Evolutionary conservation across 2,329 filamentous ascomycete genomes (phyloP), one percentile per base, ranked within the genome.

Genomic region (Aspergillus carbonarius): DNA sequence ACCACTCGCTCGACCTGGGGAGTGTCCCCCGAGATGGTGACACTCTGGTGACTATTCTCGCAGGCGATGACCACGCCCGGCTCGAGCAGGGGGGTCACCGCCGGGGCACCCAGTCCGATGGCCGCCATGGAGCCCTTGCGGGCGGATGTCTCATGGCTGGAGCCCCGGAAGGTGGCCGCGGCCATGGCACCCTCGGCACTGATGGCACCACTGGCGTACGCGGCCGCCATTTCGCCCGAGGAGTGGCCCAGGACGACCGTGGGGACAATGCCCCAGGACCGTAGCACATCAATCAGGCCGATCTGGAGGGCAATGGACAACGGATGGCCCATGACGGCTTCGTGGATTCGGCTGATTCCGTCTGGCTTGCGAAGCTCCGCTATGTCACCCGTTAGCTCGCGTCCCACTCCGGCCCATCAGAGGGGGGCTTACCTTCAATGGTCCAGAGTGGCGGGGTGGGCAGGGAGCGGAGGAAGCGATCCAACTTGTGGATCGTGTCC

Each of bases 231-330:
- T 51, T 72, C 69, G 1, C 70, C 68, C 18, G 58, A 62, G 0
- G 65, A 70, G 50, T 73, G 68, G 4, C 68, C 66, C 1, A 63
- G 30, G 9, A 71, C 69, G 8, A 48, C 60, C 4, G 15, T 23
- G 7, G 68, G 62, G 7, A 25, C 39, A 15, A 72, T 23, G 10
- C 57, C 57, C 58, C 61, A 66, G 5, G 55, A 47, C 1, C 12
- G 9, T 1, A 73, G 60, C 6, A 70, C 27, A 25, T 71, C 63
- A 4, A 73, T 63, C 7, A 72, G 48, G 5, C 63, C 66, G 9
- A 73, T 57, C 44, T 74, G 71, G 2, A 73, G 34, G 13, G 64
- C 66, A 1, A 66, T 69, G 44, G 57, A 67, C 5, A 58, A 34
- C 8, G 60, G 60, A 5, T 59, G 57, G 4, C 49, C 44, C 12